These are phyloP conservation scores for Schwanniomyces pseudopolymorphus DNA, from an alignment of 805 yeast species.

Conservation along the genomic window DNA sequence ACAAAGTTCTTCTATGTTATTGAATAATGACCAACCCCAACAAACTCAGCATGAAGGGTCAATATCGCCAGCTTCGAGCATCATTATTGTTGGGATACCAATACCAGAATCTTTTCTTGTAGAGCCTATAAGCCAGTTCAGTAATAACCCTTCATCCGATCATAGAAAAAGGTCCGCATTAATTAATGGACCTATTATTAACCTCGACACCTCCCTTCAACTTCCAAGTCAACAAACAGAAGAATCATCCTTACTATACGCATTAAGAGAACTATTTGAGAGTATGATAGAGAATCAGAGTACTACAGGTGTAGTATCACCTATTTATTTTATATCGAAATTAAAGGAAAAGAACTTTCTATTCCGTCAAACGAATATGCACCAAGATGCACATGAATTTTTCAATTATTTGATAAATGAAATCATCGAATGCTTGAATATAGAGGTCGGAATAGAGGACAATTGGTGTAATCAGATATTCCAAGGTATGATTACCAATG, in stretches of 20 bases:
- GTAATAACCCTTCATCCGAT: conserved; percentile 54
- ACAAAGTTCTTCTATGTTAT: conserved; percentile 34
- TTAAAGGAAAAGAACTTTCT: conserved; percentile 80
- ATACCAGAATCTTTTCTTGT: conserved; percentile 34
- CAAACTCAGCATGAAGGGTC: conserved; percentile 19
- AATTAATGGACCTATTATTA: conserved; percentile 77
- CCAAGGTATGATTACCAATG: conserved; percentile 82
- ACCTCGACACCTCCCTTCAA: conserved; percentile 67
- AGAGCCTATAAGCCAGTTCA: conserved; percentile 39
- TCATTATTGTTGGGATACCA: conserved; percentile 42
- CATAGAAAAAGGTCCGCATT: conserved; percentile 77
- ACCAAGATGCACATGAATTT: conserved; percentile 98
- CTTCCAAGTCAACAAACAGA: conserved; percentile 33
- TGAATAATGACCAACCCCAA: conserved; percentile 17
- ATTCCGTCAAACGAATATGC: conserved; percentile 84
- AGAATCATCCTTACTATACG: conserved; percentile 42
- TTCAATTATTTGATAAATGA: conserved; percentile 79
- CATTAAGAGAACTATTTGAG: conserved; percentile 84
- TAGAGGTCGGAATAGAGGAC: conserved; percentile 24
- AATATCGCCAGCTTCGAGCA: conserved; percentile 27
- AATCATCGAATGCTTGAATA: conserved; percentile 57
- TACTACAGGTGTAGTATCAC: conserved; percentile 81
- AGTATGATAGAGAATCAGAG: conserved; percentile 70
- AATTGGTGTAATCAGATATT: conserved; percentile 70
- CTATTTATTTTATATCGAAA: conserved; percentile 68